Conservation (phyloP, 139 green algal genomes). For the Chlorella sp. region DNA sequence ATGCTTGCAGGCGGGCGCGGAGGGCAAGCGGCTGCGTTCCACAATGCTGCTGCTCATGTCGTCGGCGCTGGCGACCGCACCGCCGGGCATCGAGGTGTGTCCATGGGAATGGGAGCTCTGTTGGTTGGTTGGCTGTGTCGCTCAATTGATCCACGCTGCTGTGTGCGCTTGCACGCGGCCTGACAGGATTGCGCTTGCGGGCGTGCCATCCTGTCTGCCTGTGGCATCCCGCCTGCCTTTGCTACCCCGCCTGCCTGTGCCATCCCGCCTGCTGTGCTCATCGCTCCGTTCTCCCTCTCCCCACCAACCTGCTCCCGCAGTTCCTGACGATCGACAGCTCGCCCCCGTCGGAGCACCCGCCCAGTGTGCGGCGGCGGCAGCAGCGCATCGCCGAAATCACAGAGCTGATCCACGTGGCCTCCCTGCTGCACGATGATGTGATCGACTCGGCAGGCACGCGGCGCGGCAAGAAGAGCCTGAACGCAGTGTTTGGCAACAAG, state of each 20-base stretch:
- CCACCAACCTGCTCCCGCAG: too few relatives aligned
- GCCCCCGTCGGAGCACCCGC: conserved; percentile 60
- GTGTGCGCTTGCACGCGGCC: too few relatives aligned
- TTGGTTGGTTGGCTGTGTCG: too few relatives aligned
- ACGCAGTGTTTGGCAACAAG: conserved; percentile 88
- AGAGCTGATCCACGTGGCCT: conserved; percentile 97
- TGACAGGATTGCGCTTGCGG: too few relatives aligned
- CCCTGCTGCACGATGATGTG: conserved; percentile 97
- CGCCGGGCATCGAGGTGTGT: conserved; percentile 43
- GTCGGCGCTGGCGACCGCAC: conserved; percentile 65
- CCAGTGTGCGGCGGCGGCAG: conserved; percentile 79
- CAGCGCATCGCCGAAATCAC: conserved; percentile 97
- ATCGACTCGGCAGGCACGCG: conserved; percentile 91
- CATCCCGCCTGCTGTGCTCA: too few relatives aligned
- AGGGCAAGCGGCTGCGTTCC: conserved; percentile 93
- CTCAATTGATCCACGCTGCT: too few relatives aligned
- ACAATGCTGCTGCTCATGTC: conserved; percentile 91
- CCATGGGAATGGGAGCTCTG: too few relatives aligned
- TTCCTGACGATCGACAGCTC: conserved; percentile 63
- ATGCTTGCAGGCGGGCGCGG: conserved; percentile 58
- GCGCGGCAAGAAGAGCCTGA: conserved; percentile 85
- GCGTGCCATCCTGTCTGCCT: too few relatives aligned
- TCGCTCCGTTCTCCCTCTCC: too few relatives aligned
- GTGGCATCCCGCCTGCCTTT: too few relatives aligned
- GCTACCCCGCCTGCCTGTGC: too few relatives aligned